Evolutionary conservation across 2,329 filamentous ascomycete genomes (phyloP).

Genomic region (Clonostachys sp.): DNA sequence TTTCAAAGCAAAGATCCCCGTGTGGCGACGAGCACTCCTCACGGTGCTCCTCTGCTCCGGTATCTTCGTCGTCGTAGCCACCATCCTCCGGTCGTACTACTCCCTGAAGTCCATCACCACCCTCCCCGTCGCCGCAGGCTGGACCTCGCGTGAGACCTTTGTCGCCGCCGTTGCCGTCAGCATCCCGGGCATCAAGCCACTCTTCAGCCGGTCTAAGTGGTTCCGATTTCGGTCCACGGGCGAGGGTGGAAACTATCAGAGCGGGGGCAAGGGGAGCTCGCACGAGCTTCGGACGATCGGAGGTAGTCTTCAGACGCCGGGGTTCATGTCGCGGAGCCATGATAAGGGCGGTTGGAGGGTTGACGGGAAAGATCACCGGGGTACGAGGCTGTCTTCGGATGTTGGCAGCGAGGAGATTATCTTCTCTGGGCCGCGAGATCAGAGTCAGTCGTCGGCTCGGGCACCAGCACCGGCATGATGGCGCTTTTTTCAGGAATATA

Average conservation of each 20-base stretch:
- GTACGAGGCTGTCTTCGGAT: too few species aligned
- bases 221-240: conserved; percentile 14
- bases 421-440: too few species aligned
- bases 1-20: conserved; percentile 28
- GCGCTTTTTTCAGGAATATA: too few species aligned
- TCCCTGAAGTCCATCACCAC: conserved; percentile 25
- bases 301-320: background rate
- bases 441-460: too few species aligned
- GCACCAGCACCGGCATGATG: too few species aligned
- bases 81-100: conserved; percentile 32
- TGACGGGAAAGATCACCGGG: too few species aligned
- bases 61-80: conserved; percentile 35
- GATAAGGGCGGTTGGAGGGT: too few species aligned
- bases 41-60: conserved; percentile 33
- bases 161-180: conserved; percentile 37
- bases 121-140: conserved; percentile 32
- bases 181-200: conserved; percentile 31
- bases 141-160: conserved; percentile 38
- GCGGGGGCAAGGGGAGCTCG: conserved; percentile 14
- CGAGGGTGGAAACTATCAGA: conserved; percentile 15
- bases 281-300: conserved; percentile 16
- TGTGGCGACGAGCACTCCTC: conserved; percentile 29
- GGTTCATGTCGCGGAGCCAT: too few species aligned
- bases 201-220: conserved; percentile 26
- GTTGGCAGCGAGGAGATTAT: too few species aligned